These are phyloP conservation scores for Russula ochroleuca DNA, from an alignment of 768 basidiomycete genomes.

Conservation along the genomic window DNA sequence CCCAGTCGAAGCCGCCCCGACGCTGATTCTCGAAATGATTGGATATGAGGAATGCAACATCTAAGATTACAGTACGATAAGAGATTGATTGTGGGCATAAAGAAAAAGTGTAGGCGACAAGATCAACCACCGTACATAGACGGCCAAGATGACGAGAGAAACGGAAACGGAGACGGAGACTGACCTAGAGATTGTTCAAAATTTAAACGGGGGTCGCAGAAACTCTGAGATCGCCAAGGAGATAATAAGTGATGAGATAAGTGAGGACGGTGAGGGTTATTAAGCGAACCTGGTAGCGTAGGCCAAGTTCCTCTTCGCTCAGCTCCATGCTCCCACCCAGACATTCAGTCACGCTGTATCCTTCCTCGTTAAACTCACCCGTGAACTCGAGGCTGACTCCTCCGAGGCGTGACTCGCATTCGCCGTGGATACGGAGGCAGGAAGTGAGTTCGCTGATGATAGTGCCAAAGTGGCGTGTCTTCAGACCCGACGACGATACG, in stretches of 20 bases:
- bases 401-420: slow-evolving; percentile 68
- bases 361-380: slow-evolving; percentile 72
- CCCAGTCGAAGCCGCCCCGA: slow-evolving; percentile 6
- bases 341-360: slow-evolving; percentile 81
- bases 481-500: slow-evolving; percentile 73
- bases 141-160: not conserved
- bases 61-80: slow-evolving; percentile 37
- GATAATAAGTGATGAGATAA: not conserved
- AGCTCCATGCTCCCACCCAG: slow-evolving; percentile 95
- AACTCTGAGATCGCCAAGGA: slow-evolving; percentile 44
- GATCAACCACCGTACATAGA: not conserved
- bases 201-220: slow-evolving; percentile 92
- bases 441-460: slow-evolving; percentile 85
- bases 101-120: not conserved
- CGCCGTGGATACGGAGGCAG: slow-evolving; percentile 75
- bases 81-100: not conserved
- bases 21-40: slow-evolving; percentile 74
- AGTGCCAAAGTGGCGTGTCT: slow-evolving; percentile 85
- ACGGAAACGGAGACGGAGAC: slow-evolving; percentile 29
- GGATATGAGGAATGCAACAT: slow-evolving; percentile 83
- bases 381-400: slow-evolving; percentile 90
- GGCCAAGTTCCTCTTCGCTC: slow-evolving; percentile 79
- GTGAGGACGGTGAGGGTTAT: not conserved
- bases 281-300: slow-evolving; percentile 74
- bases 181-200: slow-evolving; percentile 91